phyloP scores from a whole-genome alignment of 23 red algal genomes.

The Gracilaria vermiculophylla region DNA sequence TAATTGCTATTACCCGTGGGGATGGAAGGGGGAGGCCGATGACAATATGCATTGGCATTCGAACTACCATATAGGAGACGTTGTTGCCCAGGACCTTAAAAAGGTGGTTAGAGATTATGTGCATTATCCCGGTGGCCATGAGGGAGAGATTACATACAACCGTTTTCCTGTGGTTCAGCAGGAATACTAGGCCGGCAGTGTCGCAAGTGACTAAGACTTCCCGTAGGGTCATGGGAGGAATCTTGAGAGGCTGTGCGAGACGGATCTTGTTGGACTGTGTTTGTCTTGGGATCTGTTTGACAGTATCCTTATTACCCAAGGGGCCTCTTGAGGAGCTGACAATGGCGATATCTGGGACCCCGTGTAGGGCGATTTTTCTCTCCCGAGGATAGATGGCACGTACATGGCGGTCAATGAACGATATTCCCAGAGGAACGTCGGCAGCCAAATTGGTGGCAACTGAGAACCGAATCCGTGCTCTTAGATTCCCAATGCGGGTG shows the following conservation, averaged over 20 bases:
- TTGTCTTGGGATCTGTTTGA: not conserved
- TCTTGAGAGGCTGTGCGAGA: not conserved
- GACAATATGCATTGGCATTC: no score
- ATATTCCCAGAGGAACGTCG: not conserved
- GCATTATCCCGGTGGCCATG: slow-evolving; percentile 10
- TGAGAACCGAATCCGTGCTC: not conserved
- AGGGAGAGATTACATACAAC: not conserved
- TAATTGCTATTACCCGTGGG: no score
- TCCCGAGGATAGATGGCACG: not conserved
- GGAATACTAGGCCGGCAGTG: not conserved
- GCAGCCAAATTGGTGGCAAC: not conserved
- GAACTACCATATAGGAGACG: no score
- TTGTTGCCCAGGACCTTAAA: no score
- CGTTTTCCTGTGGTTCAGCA: slow-evolving; percentile 29
- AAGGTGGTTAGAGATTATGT: no score
- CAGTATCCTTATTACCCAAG: no score
- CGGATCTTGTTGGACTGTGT: slow-evolving; percentile 14
- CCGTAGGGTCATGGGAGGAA: slow-evolving; percentile 22
- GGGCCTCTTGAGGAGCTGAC: no score
- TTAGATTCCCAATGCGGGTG: not conserved
- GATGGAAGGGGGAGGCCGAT: no score
- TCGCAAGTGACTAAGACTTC: not conserved
- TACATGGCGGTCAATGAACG: not conserved
- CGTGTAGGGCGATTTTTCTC: not conserved
- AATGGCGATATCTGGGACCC: no score